These are phyloP conservation scores for Alectoria sarmentosa DNA, from an alignment of 495 filamentous ascomycete genomes.

Conservation along the genomic window DNA sequence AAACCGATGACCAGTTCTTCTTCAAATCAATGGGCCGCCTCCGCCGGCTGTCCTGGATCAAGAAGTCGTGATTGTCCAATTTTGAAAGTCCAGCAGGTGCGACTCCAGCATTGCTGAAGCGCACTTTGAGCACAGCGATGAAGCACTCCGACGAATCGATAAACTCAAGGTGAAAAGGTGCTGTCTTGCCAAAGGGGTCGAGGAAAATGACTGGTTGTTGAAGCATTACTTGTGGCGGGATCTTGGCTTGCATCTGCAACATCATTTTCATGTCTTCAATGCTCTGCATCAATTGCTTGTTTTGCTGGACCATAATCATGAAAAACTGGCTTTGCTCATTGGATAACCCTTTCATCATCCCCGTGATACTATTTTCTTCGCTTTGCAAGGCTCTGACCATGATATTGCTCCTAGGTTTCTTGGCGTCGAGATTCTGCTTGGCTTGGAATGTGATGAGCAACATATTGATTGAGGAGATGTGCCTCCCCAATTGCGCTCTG, in stretches of 20 bases:
- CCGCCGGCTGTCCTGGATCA: slow-evolving; percentile 22
- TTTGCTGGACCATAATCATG: slow-evolving; percentile 21
- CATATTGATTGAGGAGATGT: slow-evolving; percentile 31
- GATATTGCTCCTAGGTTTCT: not conserved
- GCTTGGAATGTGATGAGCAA: slow-evolving; percentile 30
- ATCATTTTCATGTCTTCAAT: slow-evolving; percentile 22
- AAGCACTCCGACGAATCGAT: slow-evolving; percentile 26
- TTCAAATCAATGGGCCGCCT: slow-evolving; percentile 19
- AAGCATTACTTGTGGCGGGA: slow-evolving; percentile 27
- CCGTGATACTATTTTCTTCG: slow-evolving; percentile 8
- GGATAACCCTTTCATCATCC: slow-evolving; percentile 19
- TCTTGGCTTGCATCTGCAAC: slow-evolving; percentile 16
- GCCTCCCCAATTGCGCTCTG: slow-evolving; percentile 27
- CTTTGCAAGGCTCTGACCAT: slow-evolving; percentile 4
- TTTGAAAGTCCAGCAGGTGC: slow-evolving; percentile 21
- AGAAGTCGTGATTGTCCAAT: slow-evolving; percentile 23
- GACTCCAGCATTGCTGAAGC: slow-evolving; percentile 23
- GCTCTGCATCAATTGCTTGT: slow-evolving; percentile 23
- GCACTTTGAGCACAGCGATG: slow-evolving; percentile 25
- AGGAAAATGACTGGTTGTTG: slow-evolving; percentile 27
- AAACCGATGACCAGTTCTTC: slow-evolving; percentile 19
- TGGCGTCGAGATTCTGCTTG: slow-evolving; percentile 10
- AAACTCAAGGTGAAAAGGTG: slow-evolving; percentile 28
- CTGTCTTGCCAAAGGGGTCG: slow-evolving; percentile 25
- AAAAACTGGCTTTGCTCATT: slow-evolving; percentile 26